Conservation (phyloP, 257 asterid species). For the Nicotiana undulata region DNA sequence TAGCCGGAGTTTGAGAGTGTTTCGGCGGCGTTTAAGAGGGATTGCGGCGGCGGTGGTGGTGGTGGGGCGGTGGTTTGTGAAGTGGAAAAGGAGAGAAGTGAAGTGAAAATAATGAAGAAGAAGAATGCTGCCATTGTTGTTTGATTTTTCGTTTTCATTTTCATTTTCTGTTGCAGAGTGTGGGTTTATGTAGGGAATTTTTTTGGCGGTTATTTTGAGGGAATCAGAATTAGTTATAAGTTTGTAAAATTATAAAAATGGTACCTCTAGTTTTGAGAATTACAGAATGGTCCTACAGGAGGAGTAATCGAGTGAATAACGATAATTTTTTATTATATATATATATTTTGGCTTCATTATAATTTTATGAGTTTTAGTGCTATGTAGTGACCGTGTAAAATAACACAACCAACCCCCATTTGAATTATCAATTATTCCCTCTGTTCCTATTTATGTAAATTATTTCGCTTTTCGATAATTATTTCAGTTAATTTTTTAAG, state of each 20-base stretch:
- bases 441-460: too few relatives aligned
- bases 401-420: too few relatives aligned
- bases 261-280: background rate
- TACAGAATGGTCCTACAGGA: too few relatives aligned
- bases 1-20: conserved; percentile 61
- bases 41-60: conserved; percentile 23
- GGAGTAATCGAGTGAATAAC: too few relatives aligned
- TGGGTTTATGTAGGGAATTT: background rate
- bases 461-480: too few relatives aligned
- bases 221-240: background rate
- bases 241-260: background rate
- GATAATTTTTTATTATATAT: too few relatives aligned
- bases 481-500: too few relatives aligned
- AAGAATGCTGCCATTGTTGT: conserved; percentile 33
- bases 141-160: background rate
- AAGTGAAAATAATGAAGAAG: conserved; percentile 18
- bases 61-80: conserved; percentile 21
- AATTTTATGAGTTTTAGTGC: too few relatives aligned
- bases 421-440: too few relatives aligned
- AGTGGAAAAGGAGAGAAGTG: conserved; percentile 26
- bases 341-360: too few relatives aligned
- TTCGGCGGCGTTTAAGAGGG: conserved; percentile 57
- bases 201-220: background rate
- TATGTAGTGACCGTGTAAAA: too few relatives aligned
- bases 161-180: background rate